Conservation (phyloP, 345 rosid species). For the Gossypium bickii region DNA sequence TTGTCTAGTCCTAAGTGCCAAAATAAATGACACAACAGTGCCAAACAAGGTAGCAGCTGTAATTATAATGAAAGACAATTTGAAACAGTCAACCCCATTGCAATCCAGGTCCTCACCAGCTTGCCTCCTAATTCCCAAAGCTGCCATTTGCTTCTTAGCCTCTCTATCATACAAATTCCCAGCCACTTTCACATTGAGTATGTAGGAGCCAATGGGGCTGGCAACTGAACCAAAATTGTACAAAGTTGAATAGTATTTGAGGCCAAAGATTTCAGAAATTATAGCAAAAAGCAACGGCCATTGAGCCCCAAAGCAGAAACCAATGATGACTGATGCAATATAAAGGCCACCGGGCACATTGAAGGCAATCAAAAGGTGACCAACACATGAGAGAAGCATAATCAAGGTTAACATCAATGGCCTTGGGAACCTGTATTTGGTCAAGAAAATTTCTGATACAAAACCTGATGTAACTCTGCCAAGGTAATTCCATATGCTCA, state of each 20-base stretch:
- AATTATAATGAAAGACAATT: conserved; percentile 49
- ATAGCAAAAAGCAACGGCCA: conserved; percentile 18
- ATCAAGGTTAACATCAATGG: conserved; percentile 29
- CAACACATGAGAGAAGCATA: conserved; percentile 41
- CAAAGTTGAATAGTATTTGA: conserved; percentile 15
- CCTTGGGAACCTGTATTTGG: conserved; percentile 15
- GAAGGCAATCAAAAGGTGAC: conserved; percentile 25
- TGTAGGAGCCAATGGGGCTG: conserved; percentile 59
- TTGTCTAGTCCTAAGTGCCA: conserved; percentile 52
- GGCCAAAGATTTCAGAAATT: conserved; percentile 17
- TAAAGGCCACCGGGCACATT: conserved; percentile 10
- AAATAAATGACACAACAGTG: conserved; percentile 35
- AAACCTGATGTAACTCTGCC: conserved; percentile 16
- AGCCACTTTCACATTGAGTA: conserved; percentile 47
- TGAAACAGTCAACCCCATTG: conserved; percentile 50
- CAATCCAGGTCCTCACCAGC: conserved; percentile 35
- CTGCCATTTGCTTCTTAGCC: conserved; percentile 45
- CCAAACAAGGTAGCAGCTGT: conserved; percentile 50
- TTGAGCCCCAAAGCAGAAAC: conserved; percentile 21
- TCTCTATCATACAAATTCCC: conserved; percentile 57
- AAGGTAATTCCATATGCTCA: conserved; percentile 20
- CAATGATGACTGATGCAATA: conserved; percentile 13
- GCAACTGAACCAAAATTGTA: conserved; percentile 32
- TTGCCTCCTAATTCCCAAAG: conserved; percentile 21
- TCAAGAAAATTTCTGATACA: conserved; percentile 11